These are phyloP conservation scores for Trifolium subterraneum DNA, from an alignment of 306 rosid species.

Conservation along the genomic window DNA sequence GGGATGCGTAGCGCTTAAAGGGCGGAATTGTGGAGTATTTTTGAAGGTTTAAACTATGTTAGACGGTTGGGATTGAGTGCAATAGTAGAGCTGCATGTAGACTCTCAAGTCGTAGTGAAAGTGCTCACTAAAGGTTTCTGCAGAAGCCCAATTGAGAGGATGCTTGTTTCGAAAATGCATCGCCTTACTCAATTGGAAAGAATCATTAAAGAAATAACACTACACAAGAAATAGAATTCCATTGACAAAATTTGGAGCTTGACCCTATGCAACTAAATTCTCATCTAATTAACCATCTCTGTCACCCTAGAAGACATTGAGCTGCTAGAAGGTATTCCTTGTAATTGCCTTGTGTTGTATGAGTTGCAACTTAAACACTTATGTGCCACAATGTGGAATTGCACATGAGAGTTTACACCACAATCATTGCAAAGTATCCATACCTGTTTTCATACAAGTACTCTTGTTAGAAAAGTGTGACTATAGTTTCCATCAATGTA, in stretches of 20 bases:
- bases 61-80: too few species aligned
- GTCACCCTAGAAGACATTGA: conserved; percentile 48
- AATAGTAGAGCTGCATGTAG: too few species aligned
- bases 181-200: not conserved
- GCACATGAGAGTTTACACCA: conserved; percentile 60
- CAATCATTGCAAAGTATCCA: conserved; percentile 86
- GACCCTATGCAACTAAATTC: not conserved
- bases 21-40: too few species aligned
- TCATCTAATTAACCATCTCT: conserved; percentile 47
- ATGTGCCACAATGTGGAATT: conserved; percentile 65
- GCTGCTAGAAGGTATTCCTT: conserved; percentile 45
- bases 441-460: conserved; percentile 49
- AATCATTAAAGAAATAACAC: not conserved
- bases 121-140: too few species aligned
- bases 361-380: conserved; percentile 72
- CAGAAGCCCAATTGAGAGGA: too few species aligned
- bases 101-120: too few species aligned
- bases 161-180: too few species aligned
- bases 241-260: conserved; percentile 21
- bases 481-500: not conserved
- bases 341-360: conserved; percentile 70
- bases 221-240: not conserved
- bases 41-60: too few species aligned
- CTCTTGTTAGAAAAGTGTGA: conserved; percentile 6
- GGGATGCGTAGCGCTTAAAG: too few species aligned